Conservation (phyloP, 1,284 basidiomycete genomes). For the Ceratobasidium sp. region DNA sequence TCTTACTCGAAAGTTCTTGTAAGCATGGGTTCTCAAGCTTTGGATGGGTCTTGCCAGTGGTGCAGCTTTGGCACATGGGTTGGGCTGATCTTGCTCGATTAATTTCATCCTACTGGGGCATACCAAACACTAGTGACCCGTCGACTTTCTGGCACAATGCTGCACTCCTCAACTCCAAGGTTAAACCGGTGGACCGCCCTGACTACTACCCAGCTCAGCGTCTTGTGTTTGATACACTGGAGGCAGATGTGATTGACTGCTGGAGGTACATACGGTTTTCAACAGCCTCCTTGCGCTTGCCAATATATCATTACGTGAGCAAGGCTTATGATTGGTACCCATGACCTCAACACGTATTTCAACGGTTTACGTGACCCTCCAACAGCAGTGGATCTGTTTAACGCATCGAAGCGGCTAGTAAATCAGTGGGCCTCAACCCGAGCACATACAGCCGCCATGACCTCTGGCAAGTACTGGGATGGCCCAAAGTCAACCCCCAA, state of each 20-base stretch:
- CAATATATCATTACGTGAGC: background rate
- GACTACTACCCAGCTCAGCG: constrained; percentile 6
- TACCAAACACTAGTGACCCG: background rate
- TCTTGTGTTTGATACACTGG: background rate
- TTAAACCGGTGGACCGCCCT: background rate
- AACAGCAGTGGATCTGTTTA: background rate
- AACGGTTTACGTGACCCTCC: background rate
- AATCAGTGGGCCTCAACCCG: background rate
- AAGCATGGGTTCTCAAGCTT: constrained; percentile 48
- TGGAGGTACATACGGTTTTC: constrained; percentile 22
- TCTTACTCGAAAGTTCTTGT: constrained; percentile 33
- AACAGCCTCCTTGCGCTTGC: too few species aligned
- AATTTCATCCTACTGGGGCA: constrained; percentile 54
- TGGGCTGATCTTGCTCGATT: constrained; percentile 57
- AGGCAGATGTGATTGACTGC: constrained; percentile 4
- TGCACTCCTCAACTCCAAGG: background rate
- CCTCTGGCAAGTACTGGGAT: background rate
- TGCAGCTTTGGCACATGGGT: constrained; percentile 57
- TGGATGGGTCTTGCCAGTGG: constrained; percentile 54
- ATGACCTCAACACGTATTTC: background rate
- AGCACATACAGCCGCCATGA: background rate
- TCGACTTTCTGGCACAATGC: constrained; percentile 6
- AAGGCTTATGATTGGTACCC: background rate
- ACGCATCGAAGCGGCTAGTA: background rate
- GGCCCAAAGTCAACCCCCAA: background rate